Base-by-base conservation (phyloP, 495 filamentous ascomycete species). In the Podospora didyma region DNA sequence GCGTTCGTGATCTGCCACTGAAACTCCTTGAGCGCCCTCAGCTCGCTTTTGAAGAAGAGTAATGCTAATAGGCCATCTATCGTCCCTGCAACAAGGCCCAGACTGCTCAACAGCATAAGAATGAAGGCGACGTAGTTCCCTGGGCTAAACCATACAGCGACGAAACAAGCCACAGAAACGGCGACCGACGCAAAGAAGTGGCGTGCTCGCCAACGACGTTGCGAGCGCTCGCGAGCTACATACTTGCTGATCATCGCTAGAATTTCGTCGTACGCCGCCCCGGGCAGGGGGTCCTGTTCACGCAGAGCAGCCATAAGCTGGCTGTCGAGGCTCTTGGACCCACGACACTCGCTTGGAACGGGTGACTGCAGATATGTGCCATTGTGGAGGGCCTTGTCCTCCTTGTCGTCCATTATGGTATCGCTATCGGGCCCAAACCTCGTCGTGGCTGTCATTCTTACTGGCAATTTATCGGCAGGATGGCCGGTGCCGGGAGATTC, bases 1-100 rank as follows among this genome's bases (percentile, higher is more conserved):
- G 86, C 86, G 72, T 88, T 94, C 49, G 73, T 72, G 14, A 98
- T 86, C 75, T 98, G 95, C 87, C 91, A 96, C 64, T 94, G 85
- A 73, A 97, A 97, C 74, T 97, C 94, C 62, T 84, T 87, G n/a
- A 98, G 73, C 14, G 89, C 85, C 57, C 90, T 77, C 56, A 96
- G 59, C 73, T 98, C 94, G 61, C 82, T 83, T 12, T 85, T 84
- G 59, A 96, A 85, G 63, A 97, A 97, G 28, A 97, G 64, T 1
- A 91, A 82, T 3, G 90, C 89, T 67, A 97, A 87, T 28, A 97
- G 66, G 0, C 93, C 92, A 71, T 96, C 88, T 17, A 96, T 57
- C 6, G 88, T 79, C 1, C 94, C 95, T 7, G 84, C 85, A 12
- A 77, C 79, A 21, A 97, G 79, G 14, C 88, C 83, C 16, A 96